These are phyloP conservation scores for Wallacemonas sp. DNA, from an alignment of 208 protist species.

Conservation along the genomic window DNA sequence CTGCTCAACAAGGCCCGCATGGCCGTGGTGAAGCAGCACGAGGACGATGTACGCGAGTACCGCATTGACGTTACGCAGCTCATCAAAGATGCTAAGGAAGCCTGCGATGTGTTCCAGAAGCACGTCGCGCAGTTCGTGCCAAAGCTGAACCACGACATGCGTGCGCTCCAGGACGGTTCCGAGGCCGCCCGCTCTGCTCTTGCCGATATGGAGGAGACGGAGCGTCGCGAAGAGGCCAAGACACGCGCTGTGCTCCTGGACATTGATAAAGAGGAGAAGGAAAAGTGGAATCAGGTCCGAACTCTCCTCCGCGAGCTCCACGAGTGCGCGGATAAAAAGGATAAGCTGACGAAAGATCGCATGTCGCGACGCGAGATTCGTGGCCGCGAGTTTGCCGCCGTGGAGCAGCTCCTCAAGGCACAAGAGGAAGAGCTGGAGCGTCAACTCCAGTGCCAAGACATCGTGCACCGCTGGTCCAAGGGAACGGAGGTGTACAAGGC, in stretches of 20 bases:
- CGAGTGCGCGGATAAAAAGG: slow-evolving; percentile 40
- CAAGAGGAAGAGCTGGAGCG: slow-evolving; percentile 42
- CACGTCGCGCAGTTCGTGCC: slow-evolving; percentile 45
- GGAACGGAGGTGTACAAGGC: slow-evolving; percentile 61
- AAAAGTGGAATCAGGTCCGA: slow-evolving; percentile 47
- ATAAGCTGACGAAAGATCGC: slow-evolving; percentile 43
- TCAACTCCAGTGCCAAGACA: slow-evolving; percentile 54
- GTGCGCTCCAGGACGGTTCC: slow-evolving; percentile 24
- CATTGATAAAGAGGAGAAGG: slow-evolving; percentile 48
- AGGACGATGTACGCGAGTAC: slow-evolving; percentile 59
- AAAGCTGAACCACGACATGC: slow-evolving; percentile 53
- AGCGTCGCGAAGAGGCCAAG: slow-evolving; percentile 34
- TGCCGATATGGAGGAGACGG: slow-evolving; percentile 26
- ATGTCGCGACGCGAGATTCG: slow-evolving; percentile 67
- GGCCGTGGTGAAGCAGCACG: slow-evolving; percentile 55
- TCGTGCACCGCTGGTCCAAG: slow-evolving; percentile 43
- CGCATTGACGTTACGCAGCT: slow-evolving; percentile 38
- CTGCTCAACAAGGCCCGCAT: slow-evolving; percentile 83
- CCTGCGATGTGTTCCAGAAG: slow-evolving; percentile 31
- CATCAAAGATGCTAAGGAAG: slow-evolving; percentile 55
- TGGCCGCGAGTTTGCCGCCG: slow-evolving; percentile 34
- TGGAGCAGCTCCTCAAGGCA: slow-evolving; percentile 46
- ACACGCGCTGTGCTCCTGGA: slow-evolving; percentile 25
- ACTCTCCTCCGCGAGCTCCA: slow-evolving; percentile 38
- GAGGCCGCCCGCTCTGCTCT: slow-evolving; percentile 32